Percentiles rank a stretch among this genome's conserved stretches.
Conservation (phyloP, 169 alveolate species). For the Blepharisma undulans region DNA sequence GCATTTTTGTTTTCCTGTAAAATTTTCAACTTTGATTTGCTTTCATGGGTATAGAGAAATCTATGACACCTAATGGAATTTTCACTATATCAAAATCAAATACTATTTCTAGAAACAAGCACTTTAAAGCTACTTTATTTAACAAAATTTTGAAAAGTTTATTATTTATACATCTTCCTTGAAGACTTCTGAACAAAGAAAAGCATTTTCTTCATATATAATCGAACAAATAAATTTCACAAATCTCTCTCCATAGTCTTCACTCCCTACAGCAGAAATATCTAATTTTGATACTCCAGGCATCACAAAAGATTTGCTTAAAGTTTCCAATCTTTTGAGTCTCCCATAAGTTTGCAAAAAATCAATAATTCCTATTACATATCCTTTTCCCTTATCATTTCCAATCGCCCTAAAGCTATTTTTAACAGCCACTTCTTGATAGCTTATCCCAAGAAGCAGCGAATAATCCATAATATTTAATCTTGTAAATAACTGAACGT, state of each 20-base stretch:
- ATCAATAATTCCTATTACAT: constrained; percentile 30
- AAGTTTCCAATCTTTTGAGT: constrained; percentile 21
- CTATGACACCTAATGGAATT: too few relatives aligned
- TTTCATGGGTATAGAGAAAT: too few relatives aligned
- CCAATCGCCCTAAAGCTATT: neutral
- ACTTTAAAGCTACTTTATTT: too few relatives aligned
- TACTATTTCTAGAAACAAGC: too few relatives aligned
- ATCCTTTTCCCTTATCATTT: neutral
- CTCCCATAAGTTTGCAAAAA: constrained; percentile 1
- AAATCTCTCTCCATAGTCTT: neutral
- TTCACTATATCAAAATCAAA: too few relatives aligned
- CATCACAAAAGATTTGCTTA: neutral
- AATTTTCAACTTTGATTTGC: too few relatives aligned
- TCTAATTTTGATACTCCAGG: neutral
- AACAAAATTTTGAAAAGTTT: too few relatives aligned
- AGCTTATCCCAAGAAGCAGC: neutral
- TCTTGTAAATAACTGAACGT: neutral
- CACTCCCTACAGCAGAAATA: neutral
- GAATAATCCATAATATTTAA: constrained; percentile 36
- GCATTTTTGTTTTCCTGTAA: too few relatives aligned
- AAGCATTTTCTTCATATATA: neutral
- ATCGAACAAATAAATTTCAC: neutral
- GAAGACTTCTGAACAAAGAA: neutral
- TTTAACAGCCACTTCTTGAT: neutral
- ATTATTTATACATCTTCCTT: neutral